Percentiles rank a stretch among this genome's conserved stretches.
These are phyloP conservation scores for Fusarium cyanostomum DNA, from an alignment of 2,329 filamentous ascomycete species.

Conservation along the genomic window DNA sequence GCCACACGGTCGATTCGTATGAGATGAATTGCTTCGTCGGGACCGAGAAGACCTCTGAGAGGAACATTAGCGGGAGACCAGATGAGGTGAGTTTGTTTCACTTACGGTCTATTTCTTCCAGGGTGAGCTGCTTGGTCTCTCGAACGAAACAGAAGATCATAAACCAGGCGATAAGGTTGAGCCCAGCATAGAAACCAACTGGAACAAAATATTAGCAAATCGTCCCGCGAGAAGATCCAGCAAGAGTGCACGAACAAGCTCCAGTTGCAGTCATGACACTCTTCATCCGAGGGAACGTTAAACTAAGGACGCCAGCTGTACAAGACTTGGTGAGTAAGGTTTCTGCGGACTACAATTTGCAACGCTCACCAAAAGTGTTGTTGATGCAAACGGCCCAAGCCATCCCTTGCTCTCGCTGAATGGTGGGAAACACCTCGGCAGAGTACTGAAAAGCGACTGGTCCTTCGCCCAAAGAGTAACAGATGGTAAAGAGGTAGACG, in stretches of 20 bases:
- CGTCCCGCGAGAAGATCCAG: fast-evolving
- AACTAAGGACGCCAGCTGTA: conserved; percentile 40
- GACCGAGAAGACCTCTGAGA: conserved; percentile 46
- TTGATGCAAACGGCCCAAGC: conserved; percentile 52
- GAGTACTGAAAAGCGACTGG: conserved; percentile 52
- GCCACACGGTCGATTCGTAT: conserved; percentile 47
- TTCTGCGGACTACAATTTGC: neutral
- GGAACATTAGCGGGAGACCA: fast-evolving
- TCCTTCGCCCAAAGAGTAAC: conserved; percentile 50
- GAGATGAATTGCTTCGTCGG: conserved; percentile 42
- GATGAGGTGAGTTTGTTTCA: fast-evolving
- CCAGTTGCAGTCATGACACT: conserved; percentile 46
- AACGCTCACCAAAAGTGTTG: conserved; percentile 43
- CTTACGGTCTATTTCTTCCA: conserved; percentile 58
- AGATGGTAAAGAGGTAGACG: conserved; percentile 50
- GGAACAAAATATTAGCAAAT: conserved; percentile 29
- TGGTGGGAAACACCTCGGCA: conserved; percentile 51
- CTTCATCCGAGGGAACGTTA: conserved; percentile 48
- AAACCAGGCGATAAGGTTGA: conserved; percentile 56
- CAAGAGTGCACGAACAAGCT: conserved; percentile 36
- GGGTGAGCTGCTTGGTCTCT: conserved; percentile 60
- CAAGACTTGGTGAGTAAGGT: conserved; percentile 3
- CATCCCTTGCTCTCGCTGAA: conserved; percentile 52
- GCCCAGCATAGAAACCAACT: conserved; percentile 56
- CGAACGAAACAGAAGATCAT: conserved; percentile 61